phyloP scores from a whole-genome alignment of 768 basidiomycete genomes.

The Phlebiopsis flavidoalba region DNA sequence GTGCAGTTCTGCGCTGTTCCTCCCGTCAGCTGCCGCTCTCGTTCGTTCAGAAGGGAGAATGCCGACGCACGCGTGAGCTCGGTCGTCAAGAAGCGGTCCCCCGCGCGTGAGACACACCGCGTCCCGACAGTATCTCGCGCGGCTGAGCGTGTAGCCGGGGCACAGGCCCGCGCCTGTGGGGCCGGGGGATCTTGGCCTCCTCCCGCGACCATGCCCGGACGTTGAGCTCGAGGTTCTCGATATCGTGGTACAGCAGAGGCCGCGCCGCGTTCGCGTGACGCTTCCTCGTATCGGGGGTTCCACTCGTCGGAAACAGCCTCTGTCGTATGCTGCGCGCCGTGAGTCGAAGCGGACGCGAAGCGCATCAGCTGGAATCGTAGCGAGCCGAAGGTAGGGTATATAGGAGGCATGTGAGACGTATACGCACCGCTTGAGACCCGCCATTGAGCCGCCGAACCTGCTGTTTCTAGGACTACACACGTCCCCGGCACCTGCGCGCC shows the following conservation, averaged over 20 bases:
- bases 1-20: conserved; percentile 64
- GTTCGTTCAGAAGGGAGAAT: conserved; percentile 28
- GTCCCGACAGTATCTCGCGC: conserved; percentile 80
- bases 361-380: too few relatives aligned
- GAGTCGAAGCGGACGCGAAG: too few relatives aligned
- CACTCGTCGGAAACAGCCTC: too few relatives aligned
- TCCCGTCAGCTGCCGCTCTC: not conserved
- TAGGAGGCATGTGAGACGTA: too few relatives aligned
- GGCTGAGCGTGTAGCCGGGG: conserved; percentile 78
- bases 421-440: too few relatives aligned
- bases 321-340: too few relatives aligned
- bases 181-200: conserved; percentile 54
- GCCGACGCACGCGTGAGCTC: conserved; percentile 50
- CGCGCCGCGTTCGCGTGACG: conserved; percentile 49
- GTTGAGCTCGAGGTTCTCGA: conserved; percentile 78
- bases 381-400: too few relatives aligned
- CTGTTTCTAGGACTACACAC: too few relatives aligned
- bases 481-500: conserved; percentile 60
- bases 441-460: too few relatives aligned
- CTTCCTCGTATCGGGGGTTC: conserved; percentile 28
- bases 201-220: conserved; percentile 50
- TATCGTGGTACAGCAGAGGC: conserved; percentile 54
- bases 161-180: conserved; percentile 76
- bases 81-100: conserved; percentile 74
- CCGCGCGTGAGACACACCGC: conserved; percentile 67